Conservation (phyloP, 306 rosid species). For the Vigna angularis region DNA sequence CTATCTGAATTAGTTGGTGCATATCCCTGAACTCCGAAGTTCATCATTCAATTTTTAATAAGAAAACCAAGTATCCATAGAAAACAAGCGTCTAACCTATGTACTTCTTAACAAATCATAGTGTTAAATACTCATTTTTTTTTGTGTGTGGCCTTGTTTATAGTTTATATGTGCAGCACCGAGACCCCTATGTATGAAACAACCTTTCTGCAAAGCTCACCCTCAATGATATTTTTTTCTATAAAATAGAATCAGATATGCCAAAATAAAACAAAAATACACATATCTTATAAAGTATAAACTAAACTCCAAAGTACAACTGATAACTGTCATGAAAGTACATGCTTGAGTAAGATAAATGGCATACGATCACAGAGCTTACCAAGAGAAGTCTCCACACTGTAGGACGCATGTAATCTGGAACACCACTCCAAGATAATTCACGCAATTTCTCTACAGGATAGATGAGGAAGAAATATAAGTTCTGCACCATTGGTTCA, state of each 20-base stretch:
- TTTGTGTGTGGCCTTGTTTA: conserved; percentile 16
- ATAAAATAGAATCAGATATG: neutral
- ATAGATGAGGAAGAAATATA: conserved; percentile 41
- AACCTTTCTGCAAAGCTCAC: conserved; percentile 1
- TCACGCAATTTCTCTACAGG: conserved; percentile 88
- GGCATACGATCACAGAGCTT: conserved; percentile 47
- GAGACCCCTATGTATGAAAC: conserved; percentile 8
- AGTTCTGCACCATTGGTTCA: conserved; percentile 23
- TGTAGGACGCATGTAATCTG: conserved; percentile 93
- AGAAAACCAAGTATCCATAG: conserved; percentile 36
- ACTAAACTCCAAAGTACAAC: conserved; percentile 2
- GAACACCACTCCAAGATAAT: conserved; percentile 95
- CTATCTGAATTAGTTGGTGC: conserved; percentile 99
- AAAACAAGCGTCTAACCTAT: conserved; percentile 35
- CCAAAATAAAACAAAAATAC: conserved; percentile 33
- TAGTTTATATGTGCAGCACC: conserved; percentile 15
- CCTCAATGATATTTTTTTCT: neutral
- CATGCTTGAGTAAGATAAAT: neutral
- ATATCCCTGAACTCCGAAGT: conserved; percentile 92
- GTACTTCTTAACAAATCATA: conserved; percentile 1
- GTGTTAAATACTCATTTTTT: conserved; percentile 8
- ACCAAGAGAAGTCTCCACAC: conserved; percentile 98
- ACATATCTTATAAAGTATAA: conserved; percentile 29
- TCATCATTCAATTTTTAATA: conserved; percentile 73
- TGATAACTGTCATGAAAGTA: conserved; percentile 27